A percentile compares a stretch with the other conserved stretches of the same genome.
phyloP scores from a whole-genome alignment of 768 basidiomycete genomes.

The Pleurotus tuoliensis region DNA sequence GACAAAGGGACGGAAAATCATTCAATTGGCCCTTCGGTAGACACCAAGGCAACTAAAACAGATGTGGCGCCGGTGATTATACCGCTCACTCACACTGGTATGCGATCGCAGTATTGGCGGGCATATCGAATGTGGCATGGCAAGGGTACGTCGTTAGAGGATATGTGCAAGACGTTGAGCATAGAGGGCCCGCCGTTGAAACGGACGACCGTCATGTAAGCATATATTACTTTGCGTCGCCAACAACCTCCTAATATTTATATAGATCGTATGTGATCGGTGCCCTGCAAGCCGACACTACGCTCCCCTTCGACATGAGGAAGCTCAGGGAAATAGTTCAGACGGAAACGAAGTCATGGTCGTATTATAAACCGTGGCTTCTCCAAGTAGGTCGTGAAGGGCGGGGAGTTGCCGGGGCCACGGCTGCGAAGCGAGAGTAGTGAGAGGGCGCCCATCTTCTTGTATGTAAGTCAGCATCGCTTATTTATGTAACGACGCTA shows the following conservation, averaged over 20 bases:
- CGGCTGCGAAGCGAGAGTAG: no score
- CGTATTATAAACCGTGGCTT: slow-evolving; percentile 23
- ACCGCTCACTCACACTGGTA: slow-evolving; percentile 1
- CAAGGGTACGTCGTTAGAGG: slow-evolving; percentile 20
- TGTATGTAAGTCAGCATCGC: no score
- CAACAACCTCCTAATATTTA: neutral
- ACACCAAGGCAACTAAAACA: neutral
- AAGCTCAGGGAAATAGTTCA: slow-evolving; percentile 25
- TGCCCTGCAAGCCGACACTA: slow-evolving; percentile 24
- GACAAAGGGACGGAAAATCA: neutral
- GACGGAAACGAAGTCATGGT: slow-evolving; percentile 27
- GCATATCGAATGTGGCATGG: slow-evolving; percentile 32
- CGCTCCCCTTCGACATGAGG: slow-evolving; percentile 23
- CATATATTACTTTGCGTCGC: slow-evolving; percentile 1
- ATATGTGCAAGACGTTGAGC: slow-evolving; percentile 25
- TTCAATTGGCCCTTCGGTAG: neutral
- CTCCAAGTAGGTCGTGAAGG: slow-evolving; percentile 12
- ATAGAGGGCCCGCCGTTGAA: slow-evolving; percentile 18
- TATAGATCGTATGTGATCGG: slow-evolving; percentile 27
- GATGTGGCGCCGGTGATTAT: neutral
- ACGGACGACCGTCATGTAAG: slow-evolving; percentile 28
- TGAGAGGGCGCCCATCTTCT: no score
- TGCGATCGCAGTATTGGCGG: slow-evolving; percentile 25
- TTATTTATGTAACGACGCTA: no score
- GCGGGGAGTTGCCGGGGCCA: neutral